Conservation (phyloP, 1,139 yeast species). For the Kodamaea sp. region DNA sequence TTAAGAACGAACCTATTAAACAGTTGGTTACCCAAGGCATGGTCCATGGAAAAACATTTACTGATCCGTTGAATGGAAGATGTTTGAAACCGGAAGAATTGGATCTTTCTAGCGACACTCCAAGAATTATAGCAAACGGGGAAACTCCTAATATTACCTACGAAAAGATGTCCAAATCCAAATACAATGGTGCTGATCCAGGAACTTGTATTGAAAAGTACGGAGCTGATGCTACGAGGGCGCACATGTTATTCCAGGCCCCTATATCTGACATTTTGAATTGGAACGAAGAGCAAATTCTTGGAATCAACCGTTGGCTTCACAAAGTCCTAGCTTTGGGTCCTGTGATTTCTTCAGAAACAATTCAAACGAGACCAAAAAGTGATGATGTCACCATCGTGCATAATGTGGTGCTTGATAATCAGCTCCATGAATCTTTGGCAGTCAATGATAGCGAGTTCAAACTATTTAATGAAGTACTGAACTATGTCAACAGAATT, state of each 20-base stretch:
- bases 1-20: slow-evolving; percentile 75
- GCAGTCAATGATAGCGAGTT: slow-evolving; percentile 48
- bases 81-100: slow-evolving; percentile 79
- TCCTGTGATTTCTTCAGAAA: background rate
- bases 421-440: slow-evolving; percentile 15
- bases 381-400: slow-evolving; percentile 1
- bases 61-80: slow-evolving; percentile 69
- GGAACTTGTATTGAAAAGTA: slow-evolving; percentile 68
- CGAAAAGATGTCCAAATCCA: slow-evolving; percentile 97
- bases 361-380: background rate
- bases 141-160: slow-evolving; percentile 54
- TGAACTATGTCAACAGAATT: slow-evolving; percentile 49
- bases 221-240: slow-evolving; percentile 95
- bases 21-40: slow-evolving; percentile 90
- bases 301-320: slow-evolving; percentile 87
- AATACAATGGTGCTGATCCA: slow-evolving; percentile 93
- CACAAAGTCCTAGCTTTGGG: slow-evolving; percentile 52
- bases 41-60: slow-evolving; percentile 91
- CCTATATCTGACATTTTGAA: slow-evolving; percentile 78
- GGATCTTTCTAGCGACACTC: slow-evolving; percentile 40
- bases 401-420: slow-evolving; percentile 25
- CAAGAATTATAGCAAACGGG: slow-evolving; percentile 53
- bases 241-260: slow-evolving; percentile 92
- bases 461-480: slow-evolving; percentile 57
- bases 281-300: slow-evolving; percentile 89